Evolutionary conservation across 1,139 yeast species (phyloP).

Genomic region (Candida sojae): DNA sequence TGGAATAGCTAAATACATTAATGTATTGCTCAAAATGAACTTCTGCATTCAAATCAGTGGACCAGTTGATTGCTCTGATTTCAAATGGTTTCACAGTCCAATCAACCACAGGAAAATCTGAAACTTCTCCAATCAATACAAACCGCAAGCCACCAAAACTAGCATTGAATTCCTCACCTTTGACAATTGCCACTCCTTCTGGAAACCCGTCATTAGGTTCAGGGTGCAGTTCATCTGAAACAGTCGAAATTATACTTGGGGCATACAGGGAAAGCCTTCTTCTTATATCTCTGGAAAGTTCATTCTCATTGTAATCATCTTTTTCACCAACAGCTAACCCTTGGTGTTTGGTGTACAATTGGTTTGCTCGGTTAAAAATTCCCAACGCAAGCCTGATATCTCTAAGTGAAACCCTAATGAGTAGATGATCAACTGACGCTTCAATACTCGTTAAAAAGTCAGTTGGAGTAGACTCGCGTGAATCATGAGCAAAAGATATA

Average conservation of each 20-base stretch:
- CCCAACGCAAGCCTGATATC: slow-evolving; percentile 81
- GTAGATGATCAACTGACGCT: slow-evolving; percentile 75
- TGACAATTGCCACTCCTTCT: slow-evolving; percentile 44
- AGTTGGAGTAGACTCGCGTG: slow-evolving; percentile 60
- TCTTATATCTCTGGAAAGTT: slow-evolving; percentile 63
- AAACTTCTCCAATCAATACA: slow-evolving; percentile 89
- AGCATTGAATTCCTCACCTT: slow-evolving; percentile 72
- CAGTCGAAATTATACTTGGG: slow-evolving; percentile 57
- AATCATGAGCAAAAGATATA: slow-evolving; percentile 71
- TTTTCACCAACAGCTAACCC: slow-evolving; percentile 18
- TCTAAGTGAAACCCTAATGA: slow-evolving; percentile 79
- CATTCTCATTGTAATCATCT: slow-evolving; percentile 28
- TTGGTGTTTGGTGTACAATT: slow-evolving; percentile 43
- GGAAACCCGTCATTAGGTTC: slow-evolving; percentile 8
- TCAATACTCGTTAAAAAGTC: slow-evolving; percentile 64
- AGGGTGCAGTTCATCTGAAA: slow-evolving; percentile 22
- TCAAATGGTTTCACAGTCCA: slow-evolving; percentile 76
- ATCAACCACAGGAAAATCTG: slow-evolving; percentile 90
- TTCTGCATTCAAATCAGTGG: slow-evolving; percentile 77
- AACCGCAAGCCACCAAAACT: slow-evolving; percentile 81
- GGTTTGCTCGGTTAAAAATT: slow-evolving; percentile 72
- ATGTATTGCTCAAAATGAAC: slow-evolving; percentile 67
- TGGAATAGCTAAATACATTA: slow-evolving; percentile 85
- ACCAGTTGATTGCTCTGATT: slow-evolving; percentile 81
- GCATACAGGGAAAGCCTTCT: slow-evolving; percentile 62